These are phyloP conservation scores for Daedaleopsis sinensis DNA, from an alignment of 768 basidiomycete genomes.

Conservation along the genomic window DNA sequence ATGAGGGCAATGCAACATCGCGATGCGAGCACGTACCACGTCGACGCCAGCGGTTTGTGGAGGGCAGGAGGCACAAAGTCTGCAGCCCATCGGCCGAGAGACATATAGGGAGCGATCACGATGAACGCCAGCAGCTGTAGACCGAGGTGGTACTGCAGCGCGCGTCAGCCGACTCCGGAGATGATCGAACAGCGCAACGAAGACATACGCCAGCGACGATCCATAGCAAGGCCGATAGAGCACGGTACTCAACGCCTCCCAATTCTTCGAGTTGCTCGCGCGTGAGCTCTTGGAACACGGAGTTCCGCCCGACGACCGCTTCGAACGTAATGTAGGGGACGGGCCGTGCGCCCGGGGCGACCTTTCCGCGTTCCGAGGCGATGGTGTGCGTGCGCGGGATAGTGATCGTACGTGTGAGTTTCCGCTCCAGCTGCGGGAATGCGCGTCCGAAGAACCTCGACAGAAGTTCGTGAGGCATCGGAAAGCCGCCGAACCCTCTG, in stretches of 20 bases:
- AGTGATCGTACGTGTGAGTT: constrained; percentile 70
- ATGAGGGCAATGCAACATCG: not conserved
- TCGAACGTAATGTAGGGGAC: constrained; percentile 89
- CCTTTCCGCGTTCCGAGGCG: constrained; percentile 42
- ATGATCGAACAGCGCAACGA: not conserved
- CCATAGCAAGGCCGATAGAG: constrained; percentile 80
- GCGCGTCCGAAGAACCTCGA: constrained; percentile 50
- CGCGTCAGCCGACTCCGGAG: not conserved
- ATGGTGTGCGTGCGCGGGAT: constrained; percentile 73
- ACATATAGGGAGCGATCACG: constrained; percentile 82
- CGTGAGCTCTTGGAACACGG: constrained; percentile 66
- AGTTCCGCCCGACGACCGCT: constrained; percentile 83
- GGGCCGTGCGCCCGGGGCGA: constrained; percentile 43
- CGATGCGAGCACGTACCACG: constrained; percentile 55
- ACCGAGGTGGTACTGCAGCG: constrained; percentile 72
- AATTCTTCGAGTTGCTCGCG: constrained; percentile 88
- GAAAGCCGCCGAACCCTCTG: constrained; percentile 72
- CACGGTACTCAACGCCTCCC: constrained; percentile 92
- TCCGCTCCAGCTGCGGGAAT: constrained; percentile 65
- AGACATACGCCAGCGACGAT: constrained; percentile 69
- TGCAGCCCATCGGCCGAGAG: constrained; percentile 56
- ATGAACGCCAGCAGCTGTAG: constrained; percentile 70
- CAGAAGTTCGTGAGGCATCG: constrained; percentile 64
- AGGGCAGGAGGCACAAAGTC: constrained; percentile 65
- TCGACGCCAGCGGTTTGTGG: constrained; percentile 53